Evolutionary conservation across 495 filamentous ascomycete genomes (phyloP), one percentile per base, ranked within the genome.

Genomic region (Immersiella caudata): DNA sequence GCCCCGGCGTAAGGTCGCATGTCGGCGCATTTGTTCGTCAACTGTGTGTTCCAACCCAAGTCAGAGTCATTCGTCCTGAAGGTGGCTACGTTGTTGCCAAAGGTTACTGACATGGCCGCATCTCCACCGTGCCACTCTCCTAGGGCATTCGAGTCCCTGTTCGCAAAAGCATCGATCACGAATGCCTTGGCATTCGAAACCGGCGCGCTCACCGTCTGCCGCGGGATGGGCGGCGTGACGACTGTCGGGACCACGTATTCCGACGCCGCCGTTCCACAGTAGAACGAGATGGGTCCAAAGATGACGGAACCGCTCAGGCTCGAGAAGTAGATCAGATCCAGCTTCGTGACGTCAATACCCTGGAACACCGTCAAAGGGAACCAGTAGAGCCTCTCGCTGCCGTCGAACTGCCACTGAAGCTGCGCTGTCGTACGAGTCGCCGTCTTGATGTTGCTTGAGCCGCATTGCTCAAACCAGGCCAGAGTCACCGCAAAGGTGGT

Each of bases 41-140:
- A 75, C 71, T 91, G 88, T 1, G 89, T 89, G 73, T 91, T 87
- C 82, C 83, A 93, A 62, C 83, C 83, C 35, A 89, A 81, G 72
- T 93, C 91, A 20, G 89, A 84, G 70, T 92, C 88, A 56, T 84
- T 84, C 35, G 87, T 88, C 68, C 80, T 83, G 61, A 93, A 81
- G 11, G 84, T 87, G 66, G 92, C 78, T 60, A 76, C 71, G 69
- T 81, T 76, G 69, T 74, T 75, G 27, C 79, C 74, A 69, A 86
- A 84, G 2, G 84, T 84, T 14, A 85, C 67, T 12, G 79, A 76
- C 63, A 90, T 82, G 11, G 81, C 81, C 66, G 91, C 88, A 60
- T 90, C 89, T 1, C 84, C 78, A 0, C 91, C 91, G 74, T 93
- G 91, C 85, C 87, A 93, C 75, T 88, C 86, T 2, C 86, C 86